phyloP scores from a whole-genome alignment of 805 yeast genomes.

The Jamesozyma lodderae region DNA sequence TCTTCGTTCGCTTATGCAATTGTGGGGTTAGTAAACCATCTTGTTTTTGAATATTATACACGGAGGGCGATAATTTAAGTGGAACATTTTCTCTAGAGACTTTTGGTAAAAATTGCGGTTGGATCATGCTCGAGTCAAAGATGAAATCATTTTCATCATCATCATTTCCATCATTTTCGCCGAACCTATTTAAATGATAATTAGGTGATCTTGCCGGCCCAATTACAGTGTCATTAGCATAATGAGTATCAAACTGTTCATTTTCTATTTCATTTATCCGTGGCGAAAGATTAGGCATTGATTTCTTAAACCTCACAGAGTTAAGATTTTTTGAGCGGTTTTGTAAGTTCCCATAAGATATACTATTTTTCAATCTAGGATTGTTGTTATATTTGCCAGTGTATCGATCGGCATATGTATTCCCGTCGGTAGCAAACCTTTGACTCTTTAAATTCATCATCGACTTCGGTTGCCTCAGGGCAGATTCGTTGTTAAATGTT shows the following conservation, averaged over 20 bases:
- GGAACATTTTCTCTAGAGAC: slow-evolving; percentile 7
- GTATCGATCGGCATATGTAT: background rate
- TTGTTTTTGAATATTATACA: slow-evolving; percentile 22
- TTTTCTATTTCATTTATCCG: slow-evolving; percentile 10
- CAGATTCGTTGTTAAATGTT: background rate
- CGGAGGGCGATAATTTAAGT: slow-evolving; percentile 20
- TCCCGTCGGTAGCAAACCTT: background rate
- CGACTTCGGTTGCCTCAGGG: slow-evolving; percentile 25
- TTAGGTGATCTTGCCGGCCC: background rate
- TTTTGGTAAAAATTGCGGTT: slow-evolving; percentile 22
- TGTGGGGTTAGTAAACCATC: slow-evolving; percentile 24
- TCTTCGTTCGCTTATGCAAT: slow-evolving; percentile 19
- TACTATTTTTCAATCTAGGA: slow-evolving; percentile 17
- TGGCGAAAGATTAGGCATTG: slow-evolving; percentile 19
- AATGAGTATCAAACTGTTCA: slow-evolving; percentile 1
- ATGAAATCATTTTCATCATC: slow-evolving; percentile 16
- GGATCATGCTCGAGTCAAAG: slow-evolving; percentile 19
- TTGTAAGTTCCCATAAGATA: slow-evolving; percentile 22
- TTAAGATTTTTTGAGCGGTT: slow-evolving; percentile 9
- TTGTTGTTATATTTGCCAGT: background rate
- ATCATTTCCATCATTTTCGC: slow-evolving; percentile 10
- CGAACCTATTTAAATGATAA: slow-evolving; percentile 9
- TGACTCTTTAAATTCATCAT: slow-evolving; percentile 24
- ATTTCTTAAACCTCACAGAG: slow-evolving; percentile 21
- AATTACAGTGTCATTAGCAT: slow-evolving; percentile 2